phyloP scores from a whole-genome alignment of 306 rosid genomes.

The Carpinus fangiana region DNA sequence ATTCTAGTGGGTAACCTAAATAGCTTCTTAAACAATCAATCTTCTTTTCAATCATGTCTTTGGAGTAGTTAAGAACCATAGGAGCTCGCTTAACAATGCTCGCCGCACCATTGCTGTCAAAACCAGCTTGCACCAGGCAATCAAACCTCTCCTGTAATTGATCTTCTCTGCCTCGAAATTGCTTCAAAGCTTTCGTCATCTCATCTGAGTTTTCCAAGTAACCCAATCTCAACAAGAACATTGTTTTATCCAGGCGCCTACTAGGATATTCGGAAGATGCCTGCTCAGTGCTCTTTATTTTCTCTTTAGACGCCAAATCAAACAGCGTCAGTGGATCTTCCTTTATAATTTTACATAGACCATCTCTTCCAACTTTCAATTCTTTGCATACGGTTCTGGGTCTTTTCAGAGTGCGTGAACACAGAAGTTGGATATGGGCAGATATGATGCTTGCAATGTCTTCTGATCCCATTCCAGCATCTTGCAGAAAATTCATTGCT shows the following conservation, averaged over 20 bases:
- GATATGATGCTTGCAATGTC: conserved; percentile 47
- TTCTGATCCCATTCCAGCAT: conserved; percentile 55
- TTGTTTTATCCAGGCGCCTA: conserved; percentile 50
- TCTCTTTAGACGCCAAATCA: conserved; percentile 46
- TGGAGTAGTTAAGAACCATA: conserved; percentile 57
- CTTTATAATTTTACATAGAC: conserved; percentile 48
- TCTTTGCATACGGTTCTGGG: conserved; percentile 56
- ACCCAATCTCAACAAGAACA: conserved; percentile 66
- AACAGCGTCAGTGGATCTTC: conserved; percentile 61
- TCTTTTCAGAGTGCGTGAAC: conserved; percentile 50
- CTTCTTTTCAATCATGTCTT: conserved; percentile 54
- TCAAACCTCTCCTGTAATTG: conserved; percentile 82
- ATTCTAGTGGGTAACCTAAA: conserved; percentile 64
- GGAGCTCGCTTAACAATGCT: conserved; percentile 60
- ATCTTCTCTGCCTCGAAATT: conserved; percentile 75
- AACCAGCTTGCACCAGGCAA: conserved; percentile 77
- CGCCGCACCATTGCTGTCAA: conserved; percentile 54
- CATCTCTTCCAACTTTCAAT: conserved; percentile 47
- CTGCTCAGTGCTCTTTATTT: conserved; percentile 30
- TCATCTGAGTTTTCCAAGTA: conserved; percentile 80
- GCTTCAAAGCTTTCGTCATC: conserved; percentile 62
- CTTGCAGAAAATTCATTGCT: conserved; percentile 53
- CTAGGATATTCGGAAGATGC: conserved; percentile 24
- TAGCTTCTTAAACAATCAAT: conserved; percentile 46
- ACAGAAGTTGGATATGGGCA: conserved; percentile 43